Conservation (phyloP, 2,329 filamentous ascomycete genomes). For the Hypoxylon rubiginosum region DNA sequence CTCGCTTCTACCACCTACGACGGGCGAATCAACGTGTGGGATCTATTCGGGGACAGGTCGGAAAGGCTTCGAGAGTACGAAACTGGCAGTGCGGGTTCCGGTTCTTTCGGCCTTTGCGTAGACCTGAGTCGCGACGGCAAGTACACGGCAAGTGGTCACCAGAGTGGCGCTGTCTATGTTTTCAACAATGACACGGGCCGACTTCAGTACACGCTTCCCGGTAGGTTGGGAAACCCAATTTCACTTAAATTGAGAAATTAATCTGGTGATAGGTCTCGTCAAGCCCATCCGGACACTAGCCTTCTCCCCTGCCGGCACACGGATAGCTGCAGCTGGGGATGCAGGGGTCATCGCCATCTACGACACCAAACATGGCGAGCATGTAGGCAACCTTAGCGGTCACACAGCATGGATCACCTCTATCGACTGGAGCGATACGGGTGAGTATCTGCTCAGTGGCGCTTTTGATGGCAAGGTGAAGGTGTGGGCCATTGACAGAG, state of each 20-base stretch:
- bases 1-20: conserved; percentile 90
- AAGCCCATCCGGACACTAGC: conserved; percentile 87
- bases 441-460: conserved; percentile 90
- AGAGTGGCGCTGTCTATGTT: conserved; percentile 91
- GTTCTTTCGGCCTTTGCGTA: conserved; percentile 90
- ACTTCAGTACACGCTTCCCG: conserved; percentile 86
- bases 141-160: conserved; percentile 91
- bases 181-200: conserved; percentile 93
- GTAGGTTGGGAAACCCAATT: conserved; percentile 60
- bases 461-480: conserved; percentile 95
- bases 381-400: conserved; percentile 80
- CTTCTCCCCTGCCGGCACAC: conserved; percentile 87
- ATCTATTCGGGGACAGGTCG: conserved; percentile 67
- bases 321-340: conserved; percentile 91
- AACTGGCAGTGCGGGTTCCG: conserved; percentile 77
- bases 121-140: conserved; percentile 84
- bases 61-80: conserved; percentile 85
- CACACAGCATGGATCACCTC: conserved; percentile 91
- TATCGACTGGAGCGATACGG: conserved; percentile 92
- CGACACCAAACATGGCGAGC: conserved; percentile 91
- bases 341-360: conserved; percentile 90
- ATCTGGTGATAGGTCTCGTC: conserved; percentile 73
- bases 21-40: conserved; percentile 91
- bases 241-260: not conserved
- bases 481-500: conserved; percentile 91